Conservation (phyloP, 176 grass and related monocot species). For the Tuctoria greenei region DNA sequence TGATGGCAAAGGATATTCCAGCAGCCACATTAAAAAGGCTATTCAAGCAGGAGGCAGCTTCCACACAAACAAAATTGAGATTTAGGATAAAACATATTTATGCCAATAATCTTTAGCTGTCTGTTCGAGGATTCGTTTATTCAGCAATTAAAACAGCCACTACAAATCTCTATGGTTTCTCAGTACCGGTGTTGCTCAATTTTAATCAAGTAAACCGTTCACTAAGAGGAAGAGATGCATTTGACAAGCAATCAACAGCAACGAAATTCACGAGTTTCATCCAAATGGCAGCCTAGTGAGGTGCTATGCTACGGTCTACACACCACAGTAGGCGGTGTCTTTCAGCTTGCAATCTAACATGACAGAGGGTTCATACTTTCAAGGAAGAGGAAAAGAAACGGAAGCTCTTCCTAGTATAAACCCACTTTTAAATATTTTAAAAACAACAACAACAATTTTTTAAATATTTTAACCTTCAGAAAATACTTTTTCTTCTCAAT, state of each 20-base stretch:
- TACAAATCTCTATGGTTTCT: neutral
- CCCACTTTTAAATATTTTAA: neutral
- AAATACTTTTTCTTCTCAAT: neutral
- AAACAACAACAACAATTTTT: too few relatives aligned
- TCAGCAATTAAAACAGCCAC: neutral
- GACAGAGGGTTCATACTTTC: neutral
- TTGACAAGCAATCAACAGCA: neutral
- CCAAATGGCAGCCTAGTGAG: slow-evolving; percentile 18
- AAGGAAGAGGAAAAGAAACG: neutral
- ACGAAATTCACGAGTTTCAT: neutral
- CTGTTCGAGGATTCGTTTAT: neutral
- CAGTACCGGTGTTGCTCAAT: neutral
- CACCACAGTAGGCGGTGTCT: neutral
- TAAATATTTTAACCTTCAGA: neutral
- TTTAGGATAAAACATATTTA: too few relatives aligned
- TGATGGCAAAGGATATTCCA: neutral
- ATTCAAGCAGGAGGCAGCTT: too few relatives aligned
- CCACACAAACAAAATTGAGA: slow-evolving; percentile 3
- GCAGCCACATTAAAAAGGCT: too few relatives aligned
- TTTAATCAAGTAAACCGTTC: neutral
- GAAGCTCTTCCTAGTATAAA: neutral
- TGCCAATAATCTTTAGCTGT: neutral
- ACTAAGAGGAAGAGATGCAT: neutral
- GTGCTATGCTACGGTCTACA: slow-evolving; percentile 12
- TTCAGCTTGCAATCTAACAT: neutral